A percentile compares a stretch with the other conserved stretches of the same genome.
Conservation (phyloP, 106 monocot species). For the Phalaenopsis aphrodite region DNA sequence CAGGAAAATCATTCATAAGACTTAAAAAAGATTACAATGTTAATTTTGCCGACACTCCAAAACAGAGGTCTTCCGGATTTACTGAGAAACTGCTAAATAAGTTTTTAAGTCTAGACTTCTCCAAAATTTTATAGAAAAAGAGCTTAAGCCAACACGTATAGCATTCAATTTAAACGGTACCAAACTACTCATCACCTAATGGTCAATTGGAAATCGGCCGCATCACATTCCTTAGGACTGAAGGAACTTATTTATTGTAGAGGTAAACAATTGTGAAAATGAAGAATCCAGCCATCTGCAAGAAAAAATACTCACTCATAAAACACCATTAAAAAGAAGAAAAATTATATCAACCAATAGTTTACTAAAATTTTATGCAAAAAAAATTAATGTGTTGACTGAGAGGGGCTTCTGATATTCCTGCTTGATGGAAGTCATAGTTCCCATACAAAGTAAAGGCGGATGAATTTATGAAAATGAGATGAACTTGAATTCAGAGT, state of each 20-base stretch:
- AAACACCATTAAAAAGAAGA: background rate
- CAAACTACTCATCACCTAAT: background rate
- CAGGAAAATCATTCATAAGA: background rate
- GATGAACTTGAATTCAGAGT: background rate
- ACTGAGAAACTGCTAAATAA: too few relatives aligned
- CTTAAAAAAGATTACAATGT: background rate
- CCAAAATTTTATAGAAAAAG: too few relatives aligned
- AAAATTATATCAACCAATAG: background rate
- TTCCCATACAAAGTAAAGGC: background rate
- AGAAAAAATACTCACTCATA: background rate
- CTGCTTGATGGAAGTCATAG: too few relatives aligned
- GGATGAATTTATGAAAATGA: background rate
- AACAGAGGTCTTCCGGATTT: too few relatives aligned
- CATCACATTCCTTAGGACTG: background rate
- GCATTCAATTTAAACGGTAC: background rate
- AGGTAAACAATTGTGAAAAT: slow-evolving; percentile 67
- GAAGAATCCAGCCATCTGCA: slow-evolving; percentile 90
- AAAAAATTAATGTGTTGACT: background rate
- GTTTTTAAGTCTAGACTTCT: too few relatives aligned
- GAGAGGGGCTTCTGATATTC: background rate
- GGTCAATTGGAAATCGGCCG: background rate
- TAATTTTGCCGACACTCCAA: background rate
- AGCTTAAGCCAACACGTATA: background rate
- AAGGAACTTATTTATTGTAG: slow-evolving; percentile 49
- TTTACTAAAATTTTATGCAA: background rate